phyloP scores from a whole-genome alignment of 305 asterid genomes.

The Fraxinus greggii region DNA sequence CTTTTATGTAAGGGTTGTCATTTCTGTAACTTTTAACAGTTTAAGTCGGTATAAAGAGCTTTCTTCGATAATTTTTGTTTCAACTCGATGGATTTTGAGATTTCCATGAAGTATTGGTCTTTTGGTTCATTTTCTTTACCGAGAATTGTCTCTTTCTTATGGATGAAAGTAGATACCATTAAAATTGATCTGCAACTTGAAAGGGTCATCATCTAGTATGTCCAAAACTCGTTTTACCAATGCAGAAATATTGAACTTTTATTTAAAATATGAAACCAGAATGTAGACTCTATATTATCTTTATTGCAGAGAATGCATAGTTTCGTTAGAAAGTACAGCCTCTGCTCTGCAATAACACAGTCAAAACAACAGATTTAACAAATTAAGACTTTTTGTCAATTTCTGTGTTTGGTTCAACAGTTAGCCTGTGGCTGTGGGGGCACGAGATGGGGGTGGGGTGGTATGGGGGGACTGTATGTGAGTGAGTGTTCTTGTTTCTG shows the following conservation, averaged over 20 bases:
- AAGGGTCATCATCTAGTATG: slow-evolving; percentile 19
- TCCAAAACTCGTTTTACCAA: slow-evolving; percentile 33
- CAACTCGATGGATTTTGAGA: not conserved
- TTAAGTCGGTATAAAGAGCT: no score
- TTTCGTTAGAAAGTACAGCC: slow-evolving; percentile 22
- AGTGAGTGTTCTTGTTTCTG: not conserved
- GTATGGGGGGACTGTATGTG: not conserved
- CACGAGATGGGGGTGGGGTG: not conserved
- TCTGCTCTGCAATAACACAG: not conserved
- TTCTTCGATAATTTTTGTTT: no score
- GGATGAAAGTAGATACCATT: not conserved
- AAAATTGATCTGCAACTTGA: slow-evolving; percentile 20
- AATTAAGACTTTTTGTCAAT: slow-evolving; percentile 24
- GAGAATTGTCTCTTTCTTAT: not conserved
- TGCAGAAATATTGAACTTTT: not conserved
- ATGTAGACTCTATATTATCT: not conserved
- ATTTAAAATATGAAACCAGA: not conserved
- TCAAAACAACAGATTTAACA: slow-evolving; percentile 6
- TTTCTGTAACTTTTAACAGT: not conserved
- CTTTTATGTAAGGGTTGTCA: not conserved
- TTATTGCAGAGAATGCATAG: slow-evolving; percentile 19
- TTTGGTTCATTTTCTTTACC: not conserved
- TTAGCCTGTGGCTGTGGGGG: not conserved
- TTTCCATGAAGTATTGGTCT: not conserved
- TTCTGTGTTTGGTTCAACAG: slow-evolving; percentile 5